A percentile compares a stretch with the other conserved stretches of the same genome.
Evolutionary conservation across 768 basidiomycete genomes (phyloP).

Genomic region (Podaxis mareebaensis): DNA sequence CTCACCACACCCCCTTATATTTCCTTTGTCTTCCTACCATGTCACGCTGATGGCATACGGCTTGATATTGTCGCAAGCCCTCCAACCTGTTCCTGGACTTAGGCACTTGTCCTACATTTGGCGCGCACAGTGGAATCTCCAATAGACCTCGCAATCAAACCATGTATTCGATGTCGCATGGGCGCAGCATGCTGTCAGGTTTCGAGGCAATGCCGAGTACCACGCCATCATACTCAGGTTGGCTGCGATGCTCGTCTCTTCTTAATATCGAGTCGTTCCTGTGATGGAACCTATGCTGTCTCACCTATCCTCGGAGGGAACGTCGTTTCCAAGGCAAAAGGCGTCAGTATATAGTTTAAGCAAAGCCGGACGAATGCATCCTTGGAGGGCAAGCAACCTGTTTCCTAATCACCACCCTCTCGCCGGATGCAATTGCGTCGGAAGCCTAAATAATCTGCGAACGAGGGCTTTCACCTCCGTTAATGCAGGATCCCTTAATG

Average conservation of each 20-base stretch:
- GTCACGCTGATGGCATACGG: constrained; percentile 32
- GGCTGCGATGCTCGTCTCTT: constrained; percentile 12
- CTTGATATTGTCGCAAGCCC: constrained; percentile 32
- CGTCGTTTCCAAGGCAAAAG: constrained; percentile 65
- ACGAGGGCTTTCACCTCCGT: too few relatives aligned
- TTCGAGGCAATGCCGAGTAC: constrained; percentile 60
- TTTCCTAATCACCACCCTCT: not conserved
- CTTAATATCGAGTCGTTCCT: constrained; percentile 57
- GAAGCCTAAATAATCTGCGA: not conserved
- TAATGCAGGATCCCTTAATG: too few relatives aligned
- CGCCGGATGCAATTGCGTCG: not conserved
- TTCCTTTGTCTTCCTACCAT: constrained; percentile 27
- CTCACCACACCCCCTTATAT: constrained; percentile 25
- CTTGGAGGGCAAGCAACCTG: constrained; percentile 53
- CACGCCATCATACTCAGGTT: constrained; percentile 17
- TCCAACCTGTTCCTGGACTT: constrained; percentile 56
- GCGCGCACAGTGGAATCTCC: constrained; percentile 64
- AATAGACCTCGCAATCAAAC: constrained; percentile 50
- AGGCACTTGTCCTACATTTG: constrained; percentile 48
- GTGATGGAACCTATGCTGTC: constrained; percentile 56
- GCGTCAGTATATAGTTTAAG: constrained; percentile 67
- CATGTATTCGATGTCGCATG: constrained; percentile 51
- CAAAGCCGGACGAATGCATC: constrained; percentile 61
- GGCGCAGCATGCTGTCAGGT: constrained; percentile 52
- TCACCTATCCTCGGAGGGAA: constrained; percentile 54